phyloP scores from a whole-genome alignment of 371 early-diverging fungal genomes.

The Mucor indicus region DNA sequence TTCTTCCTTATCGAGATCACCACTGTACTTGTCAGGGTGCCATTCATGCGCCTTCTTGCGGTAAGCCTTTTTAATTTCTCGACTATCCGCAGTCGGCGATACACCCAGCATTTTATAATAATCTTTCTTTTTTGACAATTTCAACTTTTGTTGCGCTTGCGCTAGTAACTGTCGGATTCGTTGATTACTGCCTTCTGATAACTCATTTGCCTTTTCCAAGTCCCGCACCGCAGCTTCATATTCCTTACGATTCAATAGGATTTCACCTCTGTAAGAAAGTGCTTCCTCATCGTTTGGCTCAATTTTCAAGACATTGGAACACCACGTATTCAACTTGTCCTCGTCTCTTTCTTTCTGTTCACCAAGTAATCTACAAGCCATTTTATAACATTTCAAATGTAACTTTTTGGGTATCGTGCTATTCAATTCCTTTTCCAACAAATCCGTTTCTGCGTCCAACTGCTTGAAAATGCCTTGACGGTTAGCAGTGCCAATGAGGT shows the following conservation, averaged over 20 bases:
- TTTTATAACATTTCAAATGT: conserved; percentile 47
- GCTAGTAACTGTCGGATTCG: conserved; percentile 53
- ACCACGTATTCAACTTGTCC: conserved; percentile 52
- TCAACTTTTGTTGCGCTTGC: conserved; percentile 65
- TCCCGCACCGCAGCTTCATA: conserved; percentile 73
- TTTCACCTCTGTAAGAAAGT: conserved; percentile 69
- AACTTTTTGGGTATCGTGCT: conserved; percentile 52
- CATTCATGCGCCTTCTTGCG: conserved; percentile 83
- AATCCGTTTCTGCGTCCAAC: conserved; percentile 40
- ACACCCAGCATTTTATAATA: conserved; percentile 88
- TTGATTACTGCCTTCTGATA: conserved; percentile 53
- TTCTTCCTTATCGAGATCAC: conserved; percentile 72
- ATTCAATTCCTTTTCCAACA: conserved; percentile 30
- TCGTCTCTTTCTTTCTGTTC: conserved; percentile 34
- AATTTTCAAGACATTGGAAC: conserved; percentile 48
- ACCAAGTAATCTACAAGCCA: conserved; percentile 60
- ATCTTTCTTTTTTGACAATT: conserved; percentile 70
- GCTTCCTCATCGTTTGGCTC: conserved; percentile 70
- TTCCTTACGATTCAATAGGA: conserved; percentile 60
- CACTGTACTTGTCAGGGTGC: conserved; percentile 91
- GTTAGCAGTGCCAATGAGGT: conserved; percentile 46
- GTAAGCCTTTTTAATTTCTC: conserved; percentile 92
- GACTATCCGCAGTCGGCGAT: conserved; percentile 64
- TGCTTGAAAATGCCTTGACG: conserved; percentile 46
- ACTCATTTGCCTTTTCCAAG: conserved; percentile 66